Evolutionary conservation across 1,284 basidiomycete species (phyloP), one percentile per base, ranked within the genome.

Genomic region (Boletellus deceptivus): DNA sequence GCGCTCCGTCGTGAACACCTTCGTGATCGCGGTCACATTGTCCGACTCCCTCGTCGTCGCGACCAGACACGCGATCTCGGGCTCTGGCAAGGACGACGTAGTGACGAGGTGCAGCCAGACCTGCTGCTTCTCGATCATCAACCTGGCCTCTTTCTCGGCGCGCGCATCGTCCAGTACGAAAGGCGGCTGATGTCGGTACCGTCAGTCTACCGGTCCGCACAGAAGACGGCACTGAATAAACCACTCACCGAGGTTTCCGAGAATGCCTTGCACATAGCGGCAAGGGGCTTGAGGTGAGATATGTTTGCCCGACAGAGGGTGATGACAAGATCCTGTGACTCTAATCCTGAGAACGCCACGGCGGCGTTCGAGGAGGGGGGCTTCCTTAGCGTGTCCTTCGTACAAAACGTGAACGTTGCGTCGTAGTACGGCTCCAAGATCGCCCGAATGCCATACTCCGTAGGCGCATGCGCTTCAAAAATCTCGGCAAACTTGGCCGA

Each of bases 101-200:
- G 59, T 54, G 11, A 82, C 64, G 18, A 73, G 65, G 50, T 84
- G 81, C 0, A 89, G 78, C 87, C 87, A 90, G 0, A 81, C 73
- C 46, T 80, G 72, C 8, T 68, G 48, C 4, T 75, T 74, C 0
- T 55, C 48, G 27, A 89, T 76, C 46, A 86, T 59, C 9, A 68
- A 54, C 13, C 48, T 48, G 0, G 86, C 86, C 61, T 90, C 86
- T 10, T 61, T 34, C 2, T 65, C 29, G 0, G 86, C 82, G 20
- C 61, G 50, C 0, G 72, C 67, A 3, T 52, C 43, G 0, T 72
- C 68, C n/a, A 88, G 70, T 1, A 68, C 50, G 57, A 83, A 89
- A 0, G 86, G 86, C 3, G 61, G 62, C 82, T 84, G 29, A 31
- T 11, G 29, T 31, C 29, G 29, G 13, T 8, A 8, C 10, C 29